phyloP scores from a whole-genome alignment of 176 grass and related monocot species.

The Aegilops umbellulata region DNA sequence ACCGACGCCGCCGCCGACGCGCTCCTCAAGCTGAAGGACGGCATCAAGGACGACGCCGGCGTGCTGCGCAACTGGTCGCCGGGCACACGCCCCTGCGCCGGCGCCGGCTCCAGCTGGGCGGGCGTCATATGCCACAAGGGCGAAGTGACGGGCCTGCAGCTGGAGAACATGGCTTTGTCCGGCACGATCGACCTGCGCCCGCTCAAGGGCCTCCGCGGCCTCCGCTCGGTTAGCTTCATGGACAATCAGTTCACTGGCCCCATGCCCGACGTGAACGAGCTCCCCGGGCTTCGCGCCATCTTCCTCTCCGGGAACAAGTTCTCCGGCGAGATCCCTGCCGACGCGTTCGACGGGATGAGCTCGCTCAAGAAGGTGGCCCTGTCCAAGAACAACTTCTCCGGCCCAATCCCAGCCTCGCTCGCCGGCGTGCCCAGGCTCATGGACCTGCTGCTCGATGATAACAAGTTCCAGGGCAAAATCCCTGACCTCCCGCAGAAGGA shows the following conservation, averaged over 20 bases:
- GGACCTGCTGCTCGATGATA: slow-evolving; percentile 54
- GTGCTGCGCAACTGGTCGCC: slow-evolving; percentile 50
- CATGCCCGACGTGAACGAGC: slow-evolving; percentile 56
- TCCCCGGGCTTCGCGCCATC: slow-evolving; percentile 44
- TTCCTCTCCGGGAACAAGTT: slow-evolving; percentile 73
- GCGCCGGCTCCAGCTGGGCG: slow-evolving; percentile 34
- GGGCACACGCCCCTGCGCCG: slow-evolving; percentile 51
- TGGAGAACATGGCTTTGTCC: slow-evolving; percentile 66
- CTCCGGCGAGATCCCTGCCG: slow-evolving; percentile 57
- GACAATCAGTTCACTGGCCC: slow-evolving; percentile 64
- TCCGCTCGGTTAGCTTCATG: slow-evolving; percentile 74
- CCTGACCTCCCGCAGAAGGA: slow-evolving; percentile 54
- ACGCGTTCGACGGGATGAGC: slow-evolving; percentile 66
- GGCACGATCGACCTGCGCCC: slow-evolving; percentile 53
- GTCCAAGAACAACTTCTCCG: slow-evolving; percentile 59
- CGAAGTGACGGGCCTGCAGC: slow-evolving; percentile 61
- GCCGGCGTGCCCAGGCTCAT: slow-evolving; percentile 51
- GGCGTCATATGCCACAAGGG: slow-evolving; percentile 66
- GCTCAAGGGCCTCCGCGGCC: slow-evolving; percentile 28
- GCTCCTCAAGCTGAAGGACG: slow-evolving; percentile 67
- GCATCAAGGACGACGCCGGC: slow-evolving; percentile 26
- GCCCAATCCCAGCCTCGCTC: slow-evolving; percentile 67
- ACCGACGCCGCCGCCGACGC: slow-evolving; percentile 38
- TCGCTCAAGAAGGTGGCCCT: slow-evolving; percentile 74
- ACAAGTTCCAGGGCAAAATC: slow-evolving; percentile 64